Evolutionary conservation across 2,329 filamentous ascomycete species (phyloP).

Genomic region (Aureobasidium subglaciale): DNA sequence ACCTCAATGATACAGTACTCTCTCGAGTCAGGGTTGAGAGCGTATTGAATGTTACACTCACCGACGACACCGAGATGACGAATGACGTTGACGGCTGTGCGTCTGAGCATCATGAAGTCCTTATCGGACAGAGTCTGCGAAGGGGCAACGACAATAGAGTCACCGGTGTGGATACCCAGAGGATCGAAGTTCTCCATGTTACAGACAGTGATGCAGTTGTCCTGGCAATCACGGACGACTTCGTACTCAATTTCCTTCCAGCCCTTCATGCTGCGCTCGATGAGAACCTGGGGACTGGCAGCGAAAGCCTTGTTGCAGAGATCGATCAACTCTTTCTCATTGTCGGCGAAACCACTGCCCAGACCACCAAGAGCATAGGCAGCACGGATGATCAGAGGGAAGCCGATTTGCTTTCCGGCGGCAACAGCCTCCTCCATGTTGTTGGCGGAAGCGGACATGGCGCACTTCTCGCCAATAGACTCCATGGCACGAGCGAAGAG

Average conservation of each 20-base stretch:
- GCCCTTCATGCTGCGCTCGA: slow-evolving; percentile 98
- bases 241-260: slow-evolving; percentile 99
- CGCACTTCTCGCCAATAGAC: slow-evolving; percentile 94
- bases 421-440: slow-evolving; percentile 79
- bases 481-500: slow-evolving; percentile 98
- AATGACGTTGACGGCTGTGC: slow-evolving; percentile 94
- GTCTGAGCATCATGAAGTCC: slow-evolving; percentile 98
- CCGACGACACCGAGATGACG: slow-evolving; percentile 94
- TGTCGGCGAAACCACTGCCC: slow-evolving; percentile 89
- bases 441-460: slow-evolving; percentile 89
- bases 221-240: slow-evolving; percentile 86
- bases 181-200: slow-evolving; percentile 99
- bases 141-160: slow-evolving; percentile 95
- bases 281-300: slow-evolving; percentile 88
- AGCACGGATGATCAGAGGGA: slow-evolving; percentile 93
- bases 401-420: slow-evolving; percentile 87
- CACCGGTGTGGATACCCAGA: slow-evolving; percentile 93
- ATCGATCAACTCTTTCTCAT: slow-evolving; percentile 72
- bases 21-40: slow-evolving; percentile 85
- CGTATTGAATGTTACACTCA: slow-evolving; percentile 99
- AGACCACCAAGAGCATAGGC: slow-evolving; percentile 93
- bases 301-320: slow-evolving; percentile 94
- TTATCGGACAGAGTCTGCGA: slow-evolving; percentile 95
- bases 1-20: slow-evolving; percentile 99
- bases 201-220: slow-evolving; percentile 99